Evolutionary conservation across 768 basidiomycete genomes (phyloP), one percentile per base, ranked within the genome.

Genomic region (Amanita thiersii): DNA sequence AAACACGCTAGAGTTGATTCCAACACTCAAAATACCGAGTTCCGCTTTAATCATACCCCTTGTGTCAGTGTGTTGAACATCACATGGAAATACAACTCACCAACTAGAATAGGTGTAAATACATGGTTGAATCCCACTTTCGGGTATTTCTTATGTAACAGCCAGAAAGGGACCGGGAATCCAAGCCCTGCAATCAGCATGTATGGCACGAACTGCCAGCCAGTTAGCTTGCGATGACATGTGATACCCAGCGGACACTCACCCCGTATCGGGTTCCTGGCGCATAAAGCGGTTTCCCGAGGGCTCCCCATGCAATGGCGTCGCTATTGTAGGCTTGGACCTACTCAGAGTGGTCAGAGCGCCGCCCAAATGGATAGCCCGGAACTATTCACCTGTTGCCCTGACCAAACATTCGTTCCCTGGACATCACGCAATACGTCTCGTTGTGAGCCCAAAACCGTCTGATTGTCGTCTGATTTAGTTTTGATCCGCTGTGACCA

Each of bases 281-380:
- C 5, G 69, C 61, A 47, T 69, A 77, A 3, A 75, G 59, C 37
- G 62, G 55, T 26, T 69, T 64, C 12, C 68, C 70, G 19, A 78
- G 65, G 2, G 71, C 77, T 43, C 77, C 76, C 73, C 75, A 79
- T 2, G 77, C 62, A 18, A 77, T 64, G 5, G 75, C 76, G 49
- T 72, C 53, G 50, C 64, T 72, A 57, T 65, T 62, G 52, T 64
- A 64, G 1, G 62, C 55, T 56, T 61, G 35, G 10, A 25, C 31
- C n/a, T n/a, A n/a, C n/a, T n/a, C n/a, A n/a, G n/a, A n/a, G n/a
- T n/a, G n/a, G n/a, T n/a, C n/a, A 45, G n/a, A n/a, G n/a, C n/a
- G n/a, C n/a, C n/a, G n/a, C n/a, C n/a, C n/a, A n/a, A n/a, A n/a
- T n/a, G n/a, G n/a, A n/a, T n/a, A n/a, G n/a, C n/a, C n/a, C n/a